Conservation (phyloP, 164 flowering plant species). For the Umbellularia californica region DNA sequence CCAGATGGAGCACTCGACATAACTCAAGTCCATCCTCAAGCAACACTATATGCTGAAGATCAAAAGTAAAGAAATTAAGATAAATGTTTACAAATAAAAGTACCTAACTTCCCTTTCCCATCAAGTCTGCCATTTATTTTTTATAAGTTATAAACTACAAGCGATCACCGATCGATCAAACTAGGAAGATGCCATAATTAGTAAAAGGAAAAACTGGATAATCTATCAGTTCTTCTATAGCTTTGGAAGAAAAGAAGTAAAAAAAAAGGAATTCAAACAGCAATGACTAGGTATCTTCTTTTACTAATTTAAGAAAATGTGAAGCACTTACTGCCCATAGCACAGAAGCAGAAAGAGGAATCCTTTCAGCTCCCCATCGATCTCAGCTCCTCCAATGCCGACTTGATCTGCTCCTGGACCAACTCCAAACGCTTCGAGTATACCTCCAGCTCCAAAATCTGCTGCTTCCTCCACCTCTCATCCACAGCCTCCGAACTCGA, state of each 20-base stretch:
- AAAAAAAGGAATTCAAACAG: constrained; percentile 3
- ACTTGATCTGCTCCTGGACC: constrained; percentile 86
- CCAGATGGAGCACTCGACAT: too few species aligned
- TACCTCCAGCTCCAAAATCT: constrained; percentile 93
- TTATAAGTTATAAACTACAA: too few species aligned
- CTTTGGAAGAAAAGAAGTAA: neutral
- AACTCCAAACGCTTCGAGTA: constrained; percentile 78
- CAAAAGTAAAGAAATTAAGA: too few species aligned
- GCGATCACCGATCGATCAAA: too few species aligned
- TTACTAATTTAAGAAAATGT: neutral
- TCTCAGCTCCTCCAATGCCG: constrained; percentile 62
- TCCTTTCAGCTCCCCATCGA: constrained; percentile 29
- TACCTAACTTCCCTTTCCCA: too few species aligned
- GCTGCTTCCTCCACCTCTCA: constrained; percentile 94
- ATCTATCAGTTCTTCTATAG: constrained; percentile 4
- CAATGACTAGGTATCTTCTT: neutral
- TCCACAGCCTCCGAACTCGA: constrained; percentile 42
- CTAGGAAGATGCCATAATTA: too few species aligned
- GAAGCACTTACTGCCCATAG: constrained; percentile 6
- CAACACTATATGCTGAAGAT: too few species aligned
- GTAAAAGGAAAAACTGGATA: neutral
- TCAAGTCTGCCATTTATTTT: too few species aligned
- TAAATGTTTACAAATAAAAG: too few species aligned
- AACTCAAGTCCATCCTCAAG: too few species aligned
- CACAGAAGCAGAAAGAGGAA: neutral